phyloP scores from a whole-genome alignment of 2,329 filamentous ascomycete species.

The Cladophialophora carrionii region DNA sequence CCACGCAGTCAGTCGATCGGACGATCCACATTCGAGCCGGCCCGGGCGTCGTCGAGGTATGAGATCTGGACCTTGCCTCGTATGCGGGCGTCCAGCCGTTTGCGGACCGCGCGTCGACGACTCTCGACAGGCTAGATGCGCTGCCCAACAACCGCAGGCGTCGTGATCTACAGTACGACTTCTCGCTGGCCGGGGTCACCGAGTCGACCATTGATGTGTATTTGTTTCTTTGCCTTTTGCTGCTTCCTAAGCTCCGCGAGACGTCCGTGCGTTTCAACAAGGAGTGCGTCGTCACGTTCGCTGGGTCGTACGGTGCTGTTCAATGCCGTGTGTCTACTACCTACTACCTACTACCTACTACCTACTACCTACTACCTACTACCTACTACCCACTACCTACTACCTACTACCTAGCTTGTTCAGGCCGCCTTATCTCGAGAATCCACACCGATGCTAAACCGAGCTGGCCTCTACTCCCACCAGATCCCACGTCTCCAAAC shows the following conservation, averaged over 20 bases:
- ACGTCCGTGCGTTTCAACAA: conserved; percentile 21
- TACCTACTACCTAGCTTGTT: no score
- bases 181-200: conserved; percentile 17
- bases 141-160: conserved; percentile 47
- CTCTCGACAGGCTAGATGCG: conserved; percentile 42
- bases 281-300: conserved; percentile 27
- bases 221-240: conserved; percentile 31
- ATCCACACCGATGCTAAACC: no score
- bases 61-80: conserved; percentile 50
- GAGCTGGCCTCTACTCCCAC: not conserved
- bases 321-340: no score
- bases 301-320: conserved; percentile 11
- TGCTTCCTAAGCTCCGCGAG: conserved; percentile 35
- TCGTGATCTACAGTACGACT: conserved; percentile 26
- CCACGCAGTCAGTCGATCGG: conserved; percentile 45
- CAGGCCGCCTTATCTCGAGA: not conserved
- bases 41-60: conserved; percentile 47
- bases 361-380: no score
- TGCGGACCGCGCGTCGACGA: conserved; percentile 38
- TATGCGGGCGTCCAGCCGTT: conserved; percentile 47
- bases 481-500: conserved; percentile 21
- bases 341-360: no score
- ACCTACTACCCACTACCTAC: no score
- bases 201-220: conserved; percentile 39
- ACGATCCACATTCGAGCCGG: conserved; percentile 21